Percentiles rank a stretch among this genome's conserved stretches.
phyloP scores from a whole-genome alignment of 768 basidiomycete genomes.

The Paxillus rubicundulus region DNA sequence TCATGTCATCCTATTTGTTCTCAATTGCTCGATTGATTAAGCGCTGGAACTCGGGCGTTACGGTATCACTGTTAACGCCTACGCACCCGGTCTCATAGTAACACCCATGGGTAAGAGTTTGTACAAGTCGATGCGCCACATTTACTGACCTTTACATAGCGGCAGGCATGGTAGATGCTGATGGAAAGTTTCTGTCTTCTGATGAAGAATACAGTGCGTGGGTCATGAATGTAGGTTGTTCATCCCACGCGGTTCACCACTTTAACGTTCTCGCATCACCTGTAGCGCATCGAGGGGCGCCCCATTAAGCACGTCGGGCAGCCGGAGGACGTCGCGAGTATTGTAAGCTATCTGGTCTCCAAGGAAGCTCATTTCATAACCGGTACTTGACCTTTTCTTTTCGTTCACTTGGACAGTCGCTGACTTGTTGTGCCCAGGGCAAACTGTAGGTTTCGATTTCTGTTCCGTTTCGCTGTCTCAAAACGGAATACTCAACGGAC shows the following conservation, averaged over 20 bases:
- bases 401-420: background rate
- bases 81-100: slow-evolving; percentile 33
- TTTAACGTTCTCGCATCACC: too few species aligned
- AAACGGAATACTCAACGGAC: background rate
- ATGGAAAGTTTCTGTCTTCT: too few species aligned
- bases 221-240: background rate
- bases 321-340: slow-evolving; percentile 31
- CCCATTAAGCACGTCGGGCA: slow-evolving; percentile 22
- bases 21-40: background rate
- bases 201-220: background rate
- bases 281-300: background rate
- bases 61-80: slow-evolving; percentile 38
- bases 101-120: slow-evolving; percentile 28
- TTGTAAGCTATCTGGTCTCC: slow-evolving; percentile 34
- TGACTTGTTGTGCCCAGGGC: slow-evolving; percentile 2
- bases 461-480: background rate
- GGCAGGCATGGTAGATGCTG: too few species aligned
- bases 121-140: too few species aligned
- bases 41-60: slow-evolving; percentile 29
- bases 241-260: too few species aligned
- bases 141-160: background rate
- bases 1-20: background rate
- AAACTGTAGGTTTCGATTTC: slow-evolving; percentile 10
- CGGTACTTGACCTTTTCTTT: slow-evolving; percentile 15
- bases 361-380: slow-evolving; percentile 35